Evolutionary conservation across 164 flowering plant species (phyloP), one percentile per base, ranked within the genome.

Genomic region (Sextonia rubra): DNA sequence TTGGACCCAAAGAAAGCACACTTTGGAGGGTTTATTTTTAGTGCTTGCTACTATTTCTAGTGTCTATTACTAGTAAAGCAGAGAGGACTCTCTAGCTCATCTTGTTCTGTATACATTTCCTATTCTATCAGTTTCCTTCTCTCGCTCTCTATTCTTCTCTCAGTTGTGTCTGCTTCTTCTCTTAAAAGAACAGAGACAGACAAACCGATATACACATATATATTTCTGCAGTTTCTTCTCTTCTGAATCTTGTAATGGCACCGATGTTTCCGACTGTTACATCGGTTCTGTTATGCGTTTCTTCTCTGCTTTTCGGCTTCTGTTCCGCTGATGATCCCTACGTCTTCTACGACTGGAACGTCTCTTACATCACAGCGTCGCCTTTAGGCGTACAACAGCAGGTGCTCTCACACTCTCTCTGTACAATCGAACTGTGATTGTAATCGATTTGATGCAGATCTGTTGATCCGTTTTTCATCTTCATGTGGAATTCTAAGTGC

Each of bases 341-440:
- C 60, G 85, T 82, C 18, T 78, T 44, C 69, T 88, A 74, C 63
- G 81, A 83, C 14, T 86, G 92, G 75, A 82, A 78, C 12, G 52
- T 89, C 74, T 82, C 90, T 74, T 92, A 89, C 80, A 80, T 84
- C 65, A 88, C 87, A 8, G 88, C 77, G 60, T 80, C 97, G 58
- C 97, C 97, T 30, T 76, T 92, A 29, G 97, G 97, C 29, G 90
- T 89, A 69, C 80, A 87, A 64, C 95, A 90, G 74, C 91, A 83
- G 97, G 94, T 92, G 60, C 56, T 60, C 56, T 60, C 30, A 12
- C 26, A 52, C 29, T 2, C n/a, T 12, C 14, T 48, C 20, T 48
- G 26, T 52, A 6, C 37, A 30, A 30, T 30, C 44, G 30, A 25
- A 37, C 44, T 37, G 11, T 2, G 11, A 37, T 37, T 37, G 11